phyloP scores from a whole-genome alignment of 2,329 filamentous ascomycete species.

The Pyricularia pennisetigena region DNA sequence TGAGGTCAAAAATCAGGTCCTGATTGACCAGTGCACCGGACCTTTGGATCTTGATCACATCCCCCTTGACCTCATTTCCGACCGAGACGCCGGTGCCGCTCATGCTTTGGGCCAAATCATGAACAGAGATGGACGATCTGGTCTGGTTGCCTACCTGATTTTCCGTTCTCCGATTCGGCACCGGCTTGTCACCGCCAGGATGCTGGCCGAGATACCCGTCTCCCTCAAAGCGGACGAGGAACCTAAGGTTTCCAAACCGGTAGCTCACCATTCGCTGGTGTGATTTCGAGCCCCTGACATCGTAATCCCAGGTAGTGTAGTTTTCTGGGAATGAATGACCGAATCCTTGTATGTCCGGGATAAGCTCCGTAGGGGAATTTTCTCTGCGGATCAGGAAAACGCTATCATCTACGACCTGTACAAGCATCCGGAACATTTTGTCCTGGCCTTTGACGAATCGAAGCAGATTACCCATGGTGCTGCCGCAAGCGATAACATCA shows the following conservation, averaged over 20 bases:
- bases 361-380: conserved; percentile 45
- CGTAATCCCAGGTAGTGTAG: conserved; percentile 53
- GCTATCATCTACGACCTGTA: conserved; percentile 43
- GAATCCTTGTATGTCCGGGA: conserved; percentile 46
- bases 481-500: conserved; percentile 51
- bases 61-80: background rate
- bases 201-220: conserved; percentile 40
- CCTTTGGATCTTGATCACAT: conserved; percentile 6
- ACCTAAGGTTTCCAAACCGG: conserved; percentile 38
- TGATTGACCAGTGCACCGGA: conserved; percentile 21
- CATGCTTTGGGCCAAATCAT: background rate
- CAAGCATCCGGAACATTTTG: conserved; percentile 45
- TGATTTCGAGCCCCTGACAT: conserved; percentile 42
- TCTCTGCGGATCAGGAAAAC: conserved; percentile 56
- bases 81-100: background rate
- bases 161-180: background rate
- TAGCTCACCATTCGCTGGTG: conserved; percentile 56
- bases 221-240: conserved; percentile 44
- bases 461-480: conserved; percentile 51
- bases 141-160: background rate
- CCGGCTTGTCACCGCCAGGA: background rate
- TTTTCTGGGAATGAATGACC: conserved; percentile 58
- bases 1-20: conserved; percentile 29
- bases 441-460: conserved; percentile 38
- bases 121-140: background rate